Conservation (phyloP, 768 basidiomycete genomes). For the Collybiopsis confluens region DNA sequence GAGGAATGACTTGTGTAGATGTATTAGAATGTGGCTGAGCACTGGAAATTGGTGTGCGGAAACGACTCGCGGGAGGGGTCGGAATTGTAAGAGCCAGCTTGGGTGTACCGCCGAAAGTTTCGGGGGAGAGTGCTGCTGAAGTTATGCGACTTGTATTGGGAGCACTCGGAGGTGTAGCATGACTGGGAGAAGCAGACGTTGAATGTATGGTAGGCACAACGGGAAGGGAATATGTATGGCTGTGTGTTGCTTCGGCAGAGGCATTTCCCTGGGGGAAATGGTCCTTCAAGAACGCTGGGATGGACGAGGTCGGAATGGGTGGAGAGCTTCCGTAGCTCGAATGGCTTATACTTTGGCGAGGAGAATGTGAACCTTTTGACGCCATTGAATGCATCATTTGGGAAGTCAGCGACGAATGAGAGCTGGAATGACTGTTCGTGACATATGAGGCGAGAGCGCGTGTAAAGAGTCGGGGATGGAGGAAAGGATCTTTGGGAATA, state of each 20-base stretch:
- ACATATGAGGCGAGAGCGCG: constrained; percentile 40
- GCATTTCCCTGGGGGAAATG: not conserved
- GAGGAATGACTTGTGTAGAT: not conserved
- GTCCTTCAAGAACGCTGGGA: constrained; percentile 8
- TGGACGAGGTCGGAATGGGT: constrained; percentile 1
- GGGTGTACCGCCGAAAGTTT: not conserved
- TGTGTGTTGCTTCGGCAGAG: not conserved
- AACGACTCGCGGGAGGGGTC: not conserved
- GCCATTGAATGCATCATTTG: constrained; percentile 6
- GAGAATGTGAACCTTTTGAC: constrained; percentile 1
- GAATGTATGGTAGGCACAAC: not conserved
- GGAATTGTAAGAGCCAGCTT: constrained; percentile 1
- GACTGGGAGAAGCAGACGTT: not conserved
- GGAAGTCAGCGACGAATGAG: constrained; percentile 12
- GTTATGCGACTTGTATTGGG: not conserved
- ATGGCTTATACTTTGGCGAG: constrained; percentile 1
- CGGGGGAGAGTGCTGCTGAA: not conserved
- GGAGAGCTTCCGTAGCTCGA: constrained; percentile 5
- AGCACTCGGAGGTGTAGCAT: not conserved
- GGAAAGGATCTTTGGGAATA: constrained; percentile 76
- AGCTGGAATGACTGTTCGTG: constrained; percentile 18
- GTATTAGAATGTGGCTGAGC: not conserved
- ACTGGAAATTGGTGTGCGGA: constrained; percentile 6
- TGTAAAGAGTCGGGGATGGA: constrained; percentile 59
- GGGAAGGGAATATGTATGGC: not conserved